Evolutionary conservation across 2,329 filamentous ascomycete genomes (phyloP).

Genomic region (Cladophialophora immunda): DNA sequence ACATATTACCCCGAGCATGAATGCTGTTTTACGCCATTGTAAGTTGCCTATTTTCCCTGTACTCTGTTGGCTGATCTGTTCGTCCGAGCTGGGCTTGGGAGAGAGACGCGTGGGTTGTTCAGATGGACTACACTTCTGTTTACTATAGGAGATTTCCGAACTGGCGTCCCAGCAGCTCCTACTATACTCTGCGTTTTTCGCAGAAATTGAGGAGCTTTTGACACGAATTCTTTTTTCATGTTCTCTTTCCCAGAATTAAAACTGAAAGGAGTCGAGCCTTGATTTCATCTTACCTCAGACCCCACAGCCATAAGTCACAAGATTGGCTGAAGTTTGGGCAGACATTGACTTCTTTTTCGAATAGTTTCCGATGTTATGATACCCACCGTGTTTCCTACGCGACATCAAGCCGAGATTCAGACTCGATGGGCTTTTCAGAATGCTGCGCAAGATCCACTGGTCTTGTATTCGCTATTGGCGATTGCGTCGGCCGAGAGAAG

Average conservation of each 20-base stretch:
- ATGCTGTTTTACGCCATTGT: conserved; percentile 28
- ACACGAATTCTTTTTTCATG: background rate
- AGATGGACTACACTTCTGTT: background rate
- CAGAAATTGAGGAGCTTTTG: background rate
- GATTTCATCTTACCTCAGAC: background rate
- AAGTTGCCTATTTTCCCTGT: background rate
- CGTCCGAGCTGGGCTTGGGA: background rate
- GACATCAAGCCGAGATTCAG: conserved; percentile 29
- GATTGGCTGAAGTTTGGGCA: background rate
- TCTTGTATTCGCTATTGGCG: conserved; percentile 27
- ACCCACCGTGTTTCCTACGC: conserved; percentile 26
- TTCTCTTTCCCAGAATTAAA: background rate
- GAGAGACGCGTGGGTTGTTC: background rate
- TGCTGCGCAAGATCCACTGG: conserved; percentile 27
- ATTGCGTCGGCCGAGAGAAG: conserved; percentile 25
- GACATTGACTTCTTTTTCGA: conserved; percentile 1
- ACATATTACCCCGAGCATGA: conserved; percentile 28
- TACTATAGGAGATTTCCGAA: background rate
- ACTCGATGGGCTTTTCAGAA: conserved; percentile 31
- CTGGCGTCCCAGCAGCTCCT: background rate
- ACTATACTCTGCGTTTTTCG: background rate
- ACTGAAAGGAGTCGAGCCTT: background rate
- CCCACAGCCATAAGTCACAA: background rate
- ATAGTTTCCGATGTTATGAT: conserved; percentile 33
- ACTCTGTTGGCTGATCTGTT: background rate